Base-by-base conservation (phyloP, 768 basidiomycete species). In the Amylocystis lapponica region DNA sequence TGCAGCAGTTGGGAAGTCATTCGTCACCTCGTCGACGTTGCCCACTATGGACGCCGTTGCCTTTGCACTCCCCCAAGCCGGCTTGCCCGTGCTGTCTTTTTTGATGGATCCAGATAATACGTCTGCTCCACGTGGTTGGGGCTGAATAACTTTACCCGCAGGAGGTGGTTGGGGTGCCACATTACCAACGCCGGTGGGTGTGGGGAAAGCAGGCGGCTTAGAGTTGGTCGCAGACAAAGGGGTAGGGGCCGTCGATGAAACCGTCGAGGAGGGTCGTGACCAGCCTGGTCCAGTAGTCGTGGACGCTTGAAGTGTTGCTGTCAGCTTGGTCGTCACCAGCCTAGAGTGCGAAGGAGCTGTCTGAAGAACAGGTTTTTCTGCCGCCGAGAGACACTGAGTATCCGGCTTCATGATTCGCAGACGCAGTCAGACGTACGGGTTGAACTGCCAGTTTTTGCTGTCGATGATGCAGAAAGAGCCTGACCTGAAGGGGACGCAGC, bases 1-100 rank as follows among this genome's bases (percentile, higher is more conserved):
- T 27, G 90, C 91, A 35, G 95, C 93, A 5, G 96, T 99, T 6
- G 96, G 96, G 59, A 99, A 99, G 50, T 98, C 94, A 44, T 68
- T 75, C 29, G 68, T 63, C 33, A 65, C 63, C 19, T 66, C 62
- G 33, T 81, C 75, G 3, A 66, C 58, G 14, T 71, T 67, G 35
- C 66, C 43, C 34, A 66, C 45, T 41, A 43, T 27, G 27, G 53
- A 47, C 10, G 53, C 39, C 17, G 58, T 52, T 12, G 69, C 60
- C 53, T 71, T 77, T 47, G 82, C 57, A 60, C 74, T 79, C 17
- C 79, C 81, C 91, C 90, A 93, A 4, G 74, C 91, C 4, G 76
- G 76, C 58, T 80, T 87, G 21, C 55, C 60, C 2, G 42, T 19
- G 19, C 43, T 35, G 36, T 62, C 65, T 21, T 51, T 47, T 27